Conservation (phyloP, 495 filamentous ascomycete genomes). For the Tetracladium setigerum region DNA sequence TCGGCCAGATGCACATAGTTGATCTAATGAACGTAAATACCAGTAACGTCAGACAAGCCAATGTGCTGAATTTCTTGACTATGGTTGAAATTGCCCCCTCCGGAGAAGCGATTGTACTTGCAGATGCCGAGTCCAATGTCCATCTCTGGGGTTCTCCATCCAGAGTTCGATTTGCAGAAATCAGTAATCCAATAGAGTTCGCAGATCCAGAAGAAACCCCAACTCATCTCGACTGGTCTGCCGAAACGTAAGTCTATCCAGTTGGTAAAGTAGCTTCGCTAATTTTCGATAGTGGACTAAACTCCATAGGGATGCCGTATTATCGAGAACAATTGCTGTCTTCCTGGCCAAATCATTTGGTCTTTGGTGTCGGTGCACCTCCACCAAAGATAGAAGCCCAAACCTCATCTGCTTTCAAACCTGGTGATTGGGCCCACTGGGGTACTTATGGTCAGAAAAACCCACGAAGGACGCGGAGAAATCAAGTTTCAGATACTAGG, state of each 20-base stretch:
- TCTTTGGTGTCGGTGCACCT: slow-evolving; percentile 77
- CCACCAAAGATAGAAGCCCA: slow-evolving; percentile 70
- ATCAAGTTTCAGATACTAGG: slow-evolving; percentile 81
- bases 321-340: slow-evolving; percentile 84
- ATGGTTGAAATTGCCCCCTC: slow-evolving; percentile 88
- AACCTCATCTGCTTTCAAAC: slow-evolving; percentile 56
- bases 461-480: slow-evolving; percentile 60
- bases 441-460: slow-evolving; percentile 66
- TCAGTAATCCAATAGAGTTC: slow-evolving; percentile 71
- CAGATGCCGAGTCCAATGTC: slow-evolving; percentile 68
- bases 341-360: slow-evolving; percentile 75
- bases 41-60: slow-evolving; percentile 81
- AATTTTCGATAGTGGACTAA: slow-evolving; percentile 55
- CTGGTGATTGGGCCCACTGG: slow-evolving; percentile 61
- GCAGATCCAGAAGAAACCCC: slow-evolving; percentile 49
- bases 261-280: slow-evolving; percentile 1
- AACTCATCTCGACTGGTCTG: slow-evolving; percentile 52
- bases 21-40: slow-evolving; percentile 93
- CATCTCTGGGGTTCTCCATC: slow-evolving; percentile 87
- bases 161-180: slow-evolving; percentile 87
- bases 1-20: slow-evolving; percentile 86
- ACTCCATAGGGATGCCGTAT: slow-evolving; percentile 82
- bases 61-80: slow-evolving; percentile 52
- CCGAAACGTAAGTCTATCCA: slow-evolving; percentile 52
- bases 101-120: slow-evolving; percentile 79